A percentile compares a stretch with the other conserved stretches of the same genome.
Evolutionary conservation across 495 filamentous ascomycete genomes (phyloP).

Genomic region (Lophiotrema nucula): DNA sequence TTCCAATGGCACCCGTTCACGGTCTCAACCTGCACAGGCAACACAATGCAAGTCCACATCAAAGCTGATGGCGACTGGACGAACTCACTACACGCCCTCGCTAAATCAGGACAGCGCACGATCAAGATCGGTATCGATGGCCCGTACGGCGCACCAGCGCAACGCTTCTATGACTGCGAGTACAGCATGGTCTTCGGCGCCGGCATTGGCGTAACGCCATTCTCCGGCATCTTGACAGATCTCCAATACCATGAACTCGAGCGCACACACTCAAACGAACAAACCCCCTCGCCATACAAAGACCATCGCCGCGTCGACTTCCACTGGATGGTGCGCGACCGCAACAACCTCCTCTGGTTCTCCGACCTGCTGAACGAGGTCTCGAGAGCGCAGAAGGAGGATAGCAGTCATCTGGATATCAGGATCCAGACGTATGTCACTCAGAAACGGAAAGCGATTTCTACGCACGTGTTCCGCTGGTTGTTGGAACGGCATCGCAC

Average conservation of each 20-base stretch:
- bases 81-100: slow-evolving; percentile 23
- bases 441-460: slow-evolving; percentile 40
- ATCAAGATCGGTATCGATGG: slow-evolving; percentile 40
- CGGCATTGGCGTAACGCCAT: slow-evolving; percentile 46
- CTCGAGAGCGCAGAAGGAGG: neutral
- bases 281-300: slow-evolving; percentile 1
- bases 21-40: slow-evolving; percentile 37
- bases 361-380: slow-evolving; percentile 44
- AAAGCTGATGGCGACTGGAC: slow-evolving; percentile 42
- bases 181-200: slow-evolving; percentile 42
- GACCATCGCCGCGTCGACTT: slow-evolving; percentile 44
- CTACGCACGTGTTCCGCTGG: slow-evolving; percentile 44
- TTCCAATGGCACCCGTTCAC: slow-evolving; percentile 47
- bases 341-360: slow-evolving; percentile 45
- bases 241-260: slow-evolving; percentile 37
- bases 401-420: slow-evolving; percentile 38
- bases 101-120: neutral
- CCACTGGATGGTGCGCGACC: slow-evolving; percentile 46
- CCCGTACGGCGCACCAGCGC: slow-evolving; percentile 40
- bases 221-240: slow-evolving; percentile 43
- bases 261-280: neutral
- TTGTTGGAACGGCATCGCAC: slow-evolving; percentile 44
- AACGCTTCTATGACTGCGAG: slow-evolving; percentile 45
- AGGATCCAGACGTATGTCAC: slow-evolving; percentile 44
- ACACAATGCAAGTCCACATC: slow-evolving; percentile 39